Evolutionary conservation across 768 basidiomycete genomes (phyloP).

Genomic region (Tricholoma sp.): DNA sequence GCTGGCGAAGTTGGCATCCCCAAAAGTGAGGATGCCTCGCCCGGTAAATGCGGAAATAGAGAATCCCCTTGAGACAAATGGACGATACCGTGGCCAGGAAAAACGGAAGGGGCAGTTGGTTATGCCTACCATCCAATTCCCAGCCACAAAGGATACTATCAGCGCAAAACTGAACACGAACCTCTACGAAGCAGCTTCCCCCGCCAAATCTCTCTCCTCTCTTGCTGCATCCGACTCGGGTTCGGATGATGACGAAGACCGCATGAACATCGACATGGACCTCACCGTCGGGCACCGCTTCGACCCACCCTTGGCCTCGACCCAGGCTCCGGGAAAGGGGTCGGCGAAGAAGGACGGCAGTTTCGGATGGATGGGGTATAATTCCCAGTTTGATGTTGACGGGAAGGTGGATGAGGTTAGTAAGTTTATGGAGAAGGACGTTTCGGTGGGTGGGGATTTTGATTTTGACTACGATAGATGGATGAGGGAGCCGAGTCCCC

Average conservation of each 20-base stretch:
- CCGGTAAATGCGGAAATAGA: neutral
- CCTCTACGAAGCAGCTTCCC: slow-evolving; percentile 21
- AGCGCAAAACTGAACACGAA: slow-evolving; percentile 1
- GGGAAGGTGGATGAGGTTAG: slow-evolving; percentile 47
- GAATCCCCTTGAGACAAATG: neutral
- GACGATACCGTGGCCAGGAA: neutral
- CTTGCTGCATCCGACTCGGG: slow-evolving; percentile 29
- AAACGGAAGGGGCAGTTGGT: neutral
- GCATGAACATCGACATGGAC: slow-evolving; percentile 10
- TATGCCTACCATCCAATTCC: neutral
- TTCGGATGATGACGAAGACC: slow-evolving; percentile 18
- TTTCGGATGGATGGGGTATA: slow-evolving; percentile 39
- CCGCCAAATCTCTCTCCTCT: slow-evolving; percentile 30
- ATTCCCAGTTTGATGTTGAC: slow-evolving; percentile 56
- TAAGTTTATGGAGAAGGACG: slow-evolving; percentile 52
- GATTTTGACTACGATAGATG: slow-evolving; percentile 43
- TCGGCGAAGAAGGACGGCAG: slow-evolving; percentile 14
- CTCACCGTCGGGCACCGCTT: slow-evolving; percentile 14
- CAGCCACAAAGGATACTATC: slow-evolving; percentile 7
- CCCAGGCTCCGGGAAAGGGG: slow-evolving; percentile 18
- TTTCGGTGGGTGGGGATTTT: slow-evolving; percentile 15
- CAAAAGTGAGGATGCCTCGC: neutral
- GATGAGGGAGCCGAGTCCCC: slow-evolving; percentile 37
- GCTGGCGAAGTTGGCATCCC: slow-evolving; percentile 10
- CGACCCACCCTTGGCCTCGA: slow-evolving; percentile 29